A percentile compares a stretch with the other conserved stretches of the same genome.
These are phyloP conservation scores for Prototheca cutis DNA, from an alignment of 163 green algal species.

Conservation along the genomic window DNA sequence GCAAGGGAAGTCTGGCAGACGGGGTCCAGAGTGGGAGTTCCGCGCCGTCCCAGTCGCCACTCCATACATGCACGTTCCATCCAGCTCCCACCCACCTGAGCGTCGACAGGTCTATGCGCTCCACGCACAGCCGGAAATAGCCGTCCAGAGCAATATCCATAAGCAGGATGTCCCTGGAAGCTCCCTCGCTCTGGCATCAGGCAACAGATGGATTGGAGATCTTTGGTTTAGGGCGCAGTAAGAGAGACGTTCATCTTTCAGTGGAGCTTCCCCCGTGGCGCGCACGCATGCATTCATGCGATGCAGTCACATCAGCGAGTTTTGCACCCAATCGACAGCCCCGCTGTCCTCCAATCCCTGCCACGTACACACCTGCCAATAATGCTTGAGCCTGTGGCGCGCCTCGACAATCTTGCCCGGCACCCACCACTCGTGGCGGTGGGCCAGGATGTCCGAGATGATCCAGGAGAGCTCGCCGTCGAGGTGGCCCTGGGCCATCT, in stretches of 20 bases:
- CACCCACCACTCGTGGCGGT: conserved; percentile 85
- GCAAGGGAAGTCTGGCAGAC: too few relatives aligned
- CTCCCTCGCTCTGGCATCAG: conserved; percentile 24
- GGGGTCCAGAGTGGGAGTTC: too few relatives aligned
- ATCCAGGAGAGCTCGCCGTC: conserved; percentile 61
- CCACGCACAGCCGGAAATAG: conserved; percentile 63
- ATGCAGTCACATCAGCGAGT: too few relatives aligned
- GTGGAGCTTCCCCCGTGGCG: too few relatives aligned
- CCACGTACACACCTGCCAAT: conserved; percentile 50
- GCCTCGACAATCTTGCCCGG: conserved; percentile 84
- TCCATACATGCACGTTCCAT: too few relatives aligned
- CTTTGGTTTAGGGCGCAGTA: too few relatives aligned
- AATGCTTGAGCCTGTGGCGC: conserved; percentile 43
- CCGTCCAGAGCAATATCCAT: conserved; percentile 84
- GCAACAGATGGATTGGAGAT: not conserved
- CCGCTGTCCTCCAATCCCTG: too few relatives aligned
- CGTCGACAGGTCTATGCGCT: conserved; percentile 45
- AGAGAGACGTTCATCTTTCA: too few relatives aligned
- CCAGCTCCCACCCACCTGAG: conserved; percentile 22
- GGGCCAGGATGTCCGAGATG: conserved; percentile 59
- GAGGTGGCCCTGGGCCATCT: conserved; percentile 66
- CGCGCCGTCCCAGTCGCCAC: too few relatives aligned
- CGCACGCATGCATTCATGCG: too few relatives aligned
- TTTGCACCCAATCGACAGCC: too few relatives aligned
- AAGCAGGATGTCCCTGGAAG: conserved; percentile 67